Percentiles rank a stretch among this genome's conserved stretches.
Conservation (phyloP, 257 asterid species). For the Fraxinus americana region DNA sequence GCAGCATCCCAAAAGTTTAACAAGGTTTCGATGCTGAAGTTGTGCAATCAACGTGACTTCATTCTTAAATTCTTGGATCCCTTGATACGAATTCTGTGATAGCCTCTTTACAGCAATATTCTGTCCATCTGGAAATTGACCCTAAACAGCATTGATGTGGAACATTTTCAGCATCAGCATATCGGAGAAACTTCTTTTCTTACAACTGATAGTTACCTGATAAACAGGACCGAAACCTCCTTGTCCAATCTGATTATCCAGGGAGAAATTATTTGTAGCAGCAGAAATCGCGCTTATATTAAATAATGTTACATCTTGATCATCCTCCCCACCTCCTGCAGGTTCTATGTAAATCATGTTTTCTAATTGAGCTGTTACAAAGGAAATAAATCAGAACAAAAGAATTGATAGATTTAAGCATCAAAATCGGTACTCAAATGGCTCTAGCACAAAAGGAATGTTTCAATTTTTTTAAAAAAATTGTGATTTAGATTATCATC, state of each 20-base stretch:
- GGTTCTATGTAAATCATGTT: not conserved
- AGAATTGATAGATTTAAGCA: not conserved
- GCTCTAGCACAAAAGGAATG: not conserved
- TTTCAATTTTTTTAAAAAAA: not conserved
- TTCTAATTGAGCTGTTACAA: not conserved
- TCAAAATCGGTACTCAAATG: not conserved
- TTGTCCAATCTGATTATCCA: slow-evolving; percentile 43
- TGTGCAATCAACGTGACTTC: slow-evolving; percentile 36
- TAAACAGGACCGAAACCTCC: slow-evolving; percentile 60
- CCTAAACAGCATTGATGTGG: slow-evolving; percentile 24
- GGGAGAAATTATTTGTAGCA: slow-evolving; percentile 42
- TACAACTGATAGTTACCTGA: slow-evolving; percentile 28
- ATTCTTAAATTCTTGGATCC: slow-evolving; percentile 42
- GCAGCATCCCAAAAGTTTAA: slow-evolving; percentile 49
- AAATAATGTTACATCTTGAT: slow-evolving; percentile 18
- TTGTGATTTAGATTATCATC: not conserved
- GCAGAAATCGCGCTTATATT: slow-evolving; percentile 23
- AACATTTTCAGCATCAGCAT: not conserved
- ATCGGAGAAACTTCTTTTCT: not conserved
- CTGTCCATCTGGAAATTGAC: slow-evolving; percentile 29
- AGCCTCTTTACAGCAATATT: slow-evolving; percentile 46
- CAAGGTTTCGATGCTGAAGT: slow-evolving; percentile 46
- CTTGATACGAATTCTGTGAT: slow-evolving; percentile 35
- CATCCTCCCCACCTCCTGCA: slow-evolving; percentile 13
- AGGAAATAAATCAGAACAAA: not conserved